Evolutionary conservation across 1,284 basidiomycete species (phyloP), one percentile per base, ranked within the genome.

Genomic region (Tausonia pullulans): DNA sequence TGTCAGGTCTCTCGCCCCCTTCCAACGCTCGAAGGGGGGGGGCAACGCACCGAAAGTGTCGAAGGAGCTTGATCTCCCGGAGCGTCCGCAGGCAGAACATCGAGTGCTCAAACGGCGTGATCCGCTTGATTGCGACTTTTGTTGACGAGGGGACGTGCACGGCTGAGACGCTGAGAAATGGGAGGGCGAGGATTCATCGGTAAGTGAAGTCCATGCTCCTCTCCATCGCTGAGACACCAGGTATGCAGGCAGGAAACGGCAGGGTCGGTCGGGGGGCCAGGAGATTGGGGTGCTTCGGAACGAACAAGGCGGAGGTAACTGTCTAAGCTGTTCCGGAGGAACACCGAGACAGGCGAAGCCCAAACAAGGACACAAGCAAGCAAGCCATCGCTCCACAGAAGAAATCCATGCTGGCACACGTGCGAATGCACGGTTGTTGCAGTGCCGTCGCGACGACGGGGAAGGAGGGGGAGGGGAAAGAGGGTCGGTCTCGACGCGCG

Each of bases 71-170:
- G 73, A 91, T 84, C 77, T 91, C 89, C 66, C 89, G 82, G n/a
- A 90, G 81, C 39, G 89, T 90, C 57, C 88, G 82, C 8, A 90
- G 80, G 74, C 87, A 88, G 77, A 90, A 90, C 88, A 91, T 89
- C 65, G 86, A 84, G 71, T 90, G 88, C 75, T 91, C 89, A 70
- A 91, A 91, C 2, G 89, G 90, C 0, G 85, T 85, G 74, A 91
- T 91, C 68, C 84, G 83, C 76, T 90, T 88, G 71, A 88, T 87
- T 55, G 87, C 87, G 65, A 88, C 84, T 72, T 81, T 84, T 62
- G 84, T 80, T 68, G 81, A 79, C 0, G 84, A 83, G 8, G 85
- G 80, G 41, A 80, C 71, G 72, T 88, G 87, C 39, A 84, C 73
- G 45, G 87, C 87, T 43, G 85, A 87, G 3, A 66, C 59, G 7